Conservation (phyloP, 2,329 filamentous ascomycete species). For the Lachnellula cervina region DNA sequence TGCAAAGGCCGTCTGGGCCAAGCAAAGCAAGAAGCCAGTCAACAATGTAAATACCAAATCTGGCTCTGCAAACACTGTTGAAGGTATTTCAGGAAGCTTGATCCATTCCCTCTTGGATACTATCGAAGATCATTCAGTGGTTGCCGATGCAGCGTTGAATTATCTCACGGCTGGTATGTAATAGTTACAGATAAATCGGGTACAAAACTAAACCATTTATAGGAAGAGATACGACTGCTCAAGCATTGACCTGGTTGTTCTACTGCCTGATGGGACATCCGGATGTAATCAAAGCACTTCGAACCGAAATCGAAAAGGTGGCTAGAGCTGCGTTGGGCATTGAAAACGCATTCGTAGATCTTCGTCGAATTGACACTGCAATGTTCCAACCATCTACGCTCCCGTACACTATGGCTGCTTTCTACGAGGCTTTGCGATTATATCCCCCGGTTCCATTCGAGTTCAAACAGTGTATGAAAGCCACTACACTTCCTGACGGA, state of each 20-base stretch:
- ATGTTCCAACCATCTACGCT: slow-evolving; percentile 31
- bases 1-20: slow-evolving; percentile 44
- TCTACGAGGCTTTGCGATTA: slow-evolving; percentile 57
- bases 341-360: slow-evolving; percentile 12
- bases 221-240: slow-evolving; percentile 60
- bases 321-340: neutral
- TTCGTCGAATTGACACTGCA: slow-evolving; percentile 12
- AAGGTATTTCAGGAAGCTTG: slow-evolving; percentile 47
- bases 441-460: slow-evolving; percentile 64
- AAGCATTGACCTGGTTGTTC: slow-evolving; percentile 60
- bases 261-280: slow-evolving; percentile 54
- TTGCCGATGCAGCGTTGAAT: slow-evolving; percentile 61
- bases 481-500: slow-evolving; percentile 54
- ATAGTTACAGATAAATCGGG: neutral
- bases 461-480: slow-evolving; percentile 52
- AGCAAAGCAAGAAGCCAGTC: slow-evolving; percentile 23
- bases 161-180: slow-evolving; percentile 54
- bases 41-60: slow-evolving; percentile 10
- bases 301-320: slow-evolving; percentile 36
- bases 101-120: slow-evolving; percentile 56
- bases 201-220: slow-evolving; percentile 5
- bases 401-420: slow-evolving; percentile 57
- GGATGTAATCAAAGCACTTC: slow-evolving; percentile 36
- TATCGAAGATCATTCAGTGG: slow-evolving; percentile 49
- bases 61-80: slow-evolving; percentile 11